Conservation (phyloP, 257 asterid species). For the Rubia yunnanensis region DNA sequence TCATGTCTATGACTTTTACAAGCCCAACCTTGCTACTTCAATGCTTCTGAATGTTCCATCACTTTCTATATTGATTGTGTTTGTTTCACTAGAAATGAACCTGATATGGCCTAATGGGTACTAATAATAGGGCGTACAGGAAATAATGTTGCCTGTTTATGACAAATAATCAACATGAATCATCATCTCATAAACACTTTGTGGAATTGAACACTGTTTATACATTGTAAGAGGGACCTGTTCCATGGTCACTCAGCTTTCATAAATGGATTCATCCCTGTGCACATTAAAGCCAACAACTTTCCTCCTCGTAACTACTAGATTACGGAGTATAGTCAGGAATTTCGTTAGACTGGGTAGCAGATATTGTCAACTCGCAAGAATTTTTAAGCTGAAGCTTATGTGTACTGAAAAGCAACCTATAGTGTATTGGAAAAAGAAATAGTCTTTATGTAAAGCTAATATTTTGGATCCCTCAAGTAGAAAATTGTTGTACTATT, state of each 20-base stretch:
- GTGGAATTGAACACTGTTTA: too few species aligned
- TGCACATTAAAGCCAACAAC: background rate
- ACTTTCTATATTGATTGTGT: background rate
- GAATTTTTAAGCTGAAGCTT: background rate
- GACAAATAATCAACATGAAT: background rate
- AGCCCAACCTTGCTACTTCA: slow-evolving; percentile 79
- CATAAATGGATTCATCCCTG: background rate
- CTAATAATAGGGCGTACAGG: background rate
- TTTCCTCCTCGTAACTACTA: too few species aligned
- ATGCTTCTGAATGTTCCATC: slow-evolving; percentile 5
- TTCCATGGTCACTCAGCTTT: background rate
- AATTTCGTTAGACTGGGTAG: too few species aligned
- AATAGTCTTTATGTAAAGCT: background rate
- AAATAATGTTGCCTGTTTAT: background rate
- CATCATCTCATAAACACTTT: background rate
- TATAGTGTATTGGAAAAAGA: background rate
- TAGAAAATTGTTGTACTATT: too few species aligned
- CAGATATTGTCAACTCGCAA: background rate
- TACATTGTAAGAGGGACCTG: background rate
- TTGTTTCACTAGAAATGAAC: background rate
- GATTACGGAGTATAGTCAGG: too few species aligned
- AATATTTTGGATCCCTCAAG: background rate
- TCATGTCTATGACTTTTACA: slow-evolving; percentile 93
- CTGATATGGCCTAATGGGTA: background rate
- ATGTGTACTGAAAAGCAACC: background rate